Conservation (phyloP, 106 monocot genomes). For the Dioscorea alata region DNA sequence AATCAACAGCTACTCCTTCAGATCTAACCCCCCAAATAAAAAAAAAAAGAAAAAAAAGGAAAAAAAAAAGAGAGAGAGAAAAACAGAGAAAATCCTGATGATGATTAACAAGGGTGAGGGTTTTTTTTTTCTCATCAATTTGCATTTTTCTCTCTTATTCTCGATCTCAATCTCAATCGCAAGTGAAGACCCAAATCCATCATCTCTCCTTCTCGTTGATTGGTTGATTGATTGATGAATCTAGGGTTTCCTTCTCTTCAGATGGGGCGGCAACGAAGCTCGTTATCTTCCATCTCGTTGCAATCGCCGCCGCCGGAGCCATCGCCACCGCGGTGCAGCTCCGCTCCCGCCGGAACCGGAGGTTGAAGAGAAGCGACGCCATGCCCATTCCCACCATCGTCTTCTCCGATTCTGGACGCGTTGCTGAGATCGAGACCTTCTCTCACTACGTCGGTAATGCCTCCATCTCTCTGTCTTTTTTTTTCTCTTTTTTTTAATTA, state of each 20-base stretch:
- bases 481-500: not conserved
- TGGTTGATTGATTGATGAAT: not conserved
- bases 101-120: no score
- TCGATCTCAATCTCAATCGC: no score
- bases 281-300: constrained; percentile 14
- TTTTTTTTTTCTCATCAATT: no score
- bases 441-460: constrained; percentile 59
- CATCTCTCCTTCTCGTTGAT: not conserved
- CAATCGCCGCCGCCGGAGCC: constrained; percentile 14
- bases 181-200: not conserved
- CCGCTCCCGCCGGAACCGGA: not conserved
- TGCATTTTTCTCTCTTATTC: no score
- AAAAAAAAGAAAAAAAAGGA: no score
- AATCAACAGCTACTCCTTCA: no score
- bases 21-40: no score
- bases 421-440: constrained; percentile 59
- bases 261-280: constrained; percentile 22
- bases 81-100: no score
- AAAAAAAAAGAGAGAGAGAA: no score
- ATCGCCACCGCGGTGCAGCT: constrained; percentile 4
- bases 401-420: constrained; percentile 35
- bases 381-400: constrained; percentile 22
- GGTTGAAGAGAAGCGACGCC: constrained; percentile 1
- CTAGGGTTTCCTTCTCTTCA: not conserved
- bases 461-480: not conserved